Conservation (phyloP, 2,329 filamentous ascomycete genomes). For the Pseudogymnoascus sp. region DNA sequence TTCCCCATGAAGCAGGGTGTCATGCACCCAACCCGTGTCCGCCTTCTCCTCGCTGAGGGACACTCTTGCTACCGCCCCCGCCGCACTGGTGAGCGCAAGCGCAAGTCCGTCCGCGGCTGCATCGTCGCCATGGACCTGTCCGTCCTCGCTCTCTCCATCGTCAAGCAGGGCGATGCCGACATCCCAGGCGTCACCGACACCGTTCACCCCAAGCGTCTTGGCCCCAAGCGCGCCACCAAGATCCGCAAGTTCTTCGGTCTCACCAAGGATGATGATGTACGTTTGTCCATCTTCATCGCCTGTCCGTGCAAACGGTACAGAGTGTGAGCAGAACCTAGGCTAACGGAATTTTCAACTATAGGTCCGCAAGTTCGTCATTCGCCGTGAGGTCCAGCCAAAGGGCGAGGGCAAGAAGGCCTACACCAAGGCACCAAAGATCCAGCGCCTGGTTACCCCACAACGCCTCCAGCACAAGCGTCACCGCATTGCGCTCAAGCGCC, state of each 20-base stretch:
- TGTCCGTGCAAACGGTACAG: slow-evolving; percentile 47
- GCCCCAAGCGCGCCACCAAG: slow-evolving; percentile 99
- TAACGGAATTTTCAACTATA: slow-evolving; percentile 38
- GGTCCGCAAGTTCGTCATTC: slow-evolving; percentile 99
- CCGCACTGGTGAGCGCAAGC: slow-evolving; percentile 97
- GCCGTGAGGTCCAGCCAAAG: slow-evolving; percentile 95
- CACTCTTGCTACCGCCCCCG: slow-evolving; percentile 99
- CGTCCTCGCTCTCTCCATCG: slow-evolving; percentile 86
- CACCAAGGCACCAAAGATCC: slow-evolving; percentile 99
- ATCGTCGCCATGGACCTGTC: slow-evolving; percentile 95
- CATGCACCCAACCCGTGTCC: slow-evolving; percentile 97
- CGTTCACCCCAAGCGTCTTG: slow-evolving; percentile 98
- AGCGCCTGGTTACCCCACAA: slow-evolving; percentile 98
- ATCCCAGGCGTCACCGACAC: slow-evolving; percentile 95
- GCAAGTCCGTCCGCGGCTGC: slow-evolving; percentile 98
- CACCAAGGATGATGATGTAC: slow-evolving; percentile 99
- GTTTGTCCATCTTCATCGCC: slow-evolving; percentile 66
- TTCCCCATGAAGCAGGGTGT: slow-evolving; percentile 99
- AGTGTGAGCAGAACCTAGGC: slow-evolving; percentile 45
- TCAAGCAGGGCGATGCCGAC: slow-evolving; percentile 95
- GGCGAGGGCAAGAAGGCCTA: slow-evolving; percentile 95
- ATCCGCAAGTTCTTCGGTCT: slow-evolving; percentile 99
- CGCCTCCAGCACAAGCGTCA: slow-evolving; percentile 99
- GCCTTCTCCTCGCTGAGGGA: slow-evolving; percentile 88
- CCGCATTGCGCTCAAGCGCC: slow-evolving; percentile 95